phyloP scores from a whole-genome alignment of 2,329 filamentous ascomycete genomes.

The Pseudofabraea citricarpa region DNA sequence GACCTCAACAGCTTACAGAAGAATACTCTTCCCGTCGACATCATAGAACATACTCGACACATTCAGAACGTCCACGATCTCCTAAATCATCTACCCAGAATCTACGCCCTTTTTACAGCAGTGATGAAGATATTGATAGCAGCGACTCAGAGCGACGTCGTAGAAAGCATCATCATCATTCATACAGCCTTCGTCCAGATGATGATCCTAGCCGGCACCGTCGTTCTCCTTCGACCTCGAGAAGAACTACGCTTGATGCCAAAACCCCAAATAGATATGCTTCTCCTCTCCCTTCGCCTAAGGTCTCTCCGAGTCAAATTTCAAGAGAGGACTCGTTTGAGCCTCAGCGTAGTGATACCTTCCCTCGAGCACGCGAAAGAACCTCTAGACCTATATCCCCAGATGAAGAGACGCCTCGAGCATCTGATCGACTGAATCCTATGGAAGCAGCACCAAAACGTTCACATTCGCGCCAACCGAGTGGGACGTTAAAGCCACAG shows the following conservation, averaged over 20 bases:
- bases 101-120: constrained; percentile 15
- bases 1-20: constrained; percentile 18
- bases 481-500: constrained; percentile 6
- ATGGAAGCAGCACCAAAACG: constrained; percentile 12
- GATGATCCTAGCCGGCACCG: constrained; percentile 11
- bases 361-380: constrained; percentile 12
- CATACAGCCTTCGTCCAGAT: constrained; percentile 10
- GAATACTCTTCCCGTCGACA: constrained; percentile 14
- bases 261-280: constrained; percentile 12
- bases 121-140: constrained; percentile 24
- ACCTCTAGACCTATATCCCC: constrained; percentile 19
- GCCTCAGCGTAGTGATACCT: constrained; percentile 17
- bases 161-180: constrained; percentile 7
- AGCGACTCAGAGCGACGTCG: constrained; percentile 18
- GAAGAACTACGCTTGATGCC: constrained; percentile 15
- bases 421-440: constrained; percentile 18
- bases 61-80: constrained; percentile 14
- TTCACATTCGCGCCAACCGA: constrained; percentile 16
- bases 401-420: constrained; percentile 10
- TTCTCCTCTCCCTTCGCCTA: constrained; percentile 25
- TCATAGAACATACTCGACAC: constrained; percentile 14
- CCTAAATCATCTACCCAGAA: constrained; percentile 17
- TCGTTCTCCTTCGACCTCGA: constrained; percentile 20
- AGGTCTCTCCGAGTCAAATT: constrained; percentile 20
- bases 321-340: constrained; percentile 18